Evolutionary conservation across 1,284 basidiomycete genomes (phyloP), one percentile per base, ranked within the genome.

Genomic region (Macrocystidia cucumis): DNA sequence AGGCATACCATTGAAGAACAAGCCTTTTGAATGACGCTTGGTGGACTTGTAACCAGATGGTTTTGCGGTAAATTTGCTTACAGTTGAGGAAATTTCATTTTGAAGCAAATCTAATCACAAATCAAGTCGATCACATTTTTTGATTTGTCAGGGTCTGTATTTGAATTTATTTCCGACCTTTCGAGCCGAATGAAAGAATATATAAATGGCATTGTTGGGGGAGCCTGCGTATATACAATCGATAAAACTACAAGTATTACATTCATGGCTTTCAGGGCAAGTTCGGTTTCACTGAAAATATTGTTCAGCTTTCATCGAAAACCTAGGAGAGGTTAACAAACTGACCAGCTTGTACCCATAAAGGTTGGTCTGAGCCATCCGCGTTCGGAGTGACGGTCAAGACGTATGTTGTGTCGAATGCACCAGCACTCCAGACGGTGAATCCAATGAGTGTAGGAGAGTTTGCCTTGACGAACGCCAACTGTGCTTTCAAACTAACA

Each of bases 401-500:
- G 19, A 55, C 51, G 38, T 64, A 64, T 9, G 52, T 58, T 6
- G 56, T 51, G 41, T 57, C 55, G 46, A 60, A 60, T 41, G 55
- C 52, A 16, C 59, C 56, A 32, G 57, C 59, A 26, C 65, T 56
- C 66, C 66, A 69, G 13, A 44, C 38, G 18, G 39, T 40, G 26
- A 45, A 76, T 14, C 44, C 45, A 28, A 18, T 33, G 19, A 47
- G 34, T 28, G 50, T 61, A 19, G 61, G 59, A 42, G 64, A 65
- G 44, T 67, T 62, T 8, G 52, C 51, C 46, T 68, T 67, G 31
- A 75, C 56, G 45, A 60, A 74, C 7, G 68, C 55, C 24, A 75
- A 61, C 42, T 70, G 60, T 34, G 57, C 45, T 3, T 52, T 55
- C 14, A 74, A 49, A 35, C 65, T 70, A n/a, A n/a, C n/a, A n/a